Evolutionary conservation across 2,329 filamentous ascomycete genomes (phyloP), one percentile per base, ranked within the genome.

Genomic region (Acarospora socialis): DNA sequence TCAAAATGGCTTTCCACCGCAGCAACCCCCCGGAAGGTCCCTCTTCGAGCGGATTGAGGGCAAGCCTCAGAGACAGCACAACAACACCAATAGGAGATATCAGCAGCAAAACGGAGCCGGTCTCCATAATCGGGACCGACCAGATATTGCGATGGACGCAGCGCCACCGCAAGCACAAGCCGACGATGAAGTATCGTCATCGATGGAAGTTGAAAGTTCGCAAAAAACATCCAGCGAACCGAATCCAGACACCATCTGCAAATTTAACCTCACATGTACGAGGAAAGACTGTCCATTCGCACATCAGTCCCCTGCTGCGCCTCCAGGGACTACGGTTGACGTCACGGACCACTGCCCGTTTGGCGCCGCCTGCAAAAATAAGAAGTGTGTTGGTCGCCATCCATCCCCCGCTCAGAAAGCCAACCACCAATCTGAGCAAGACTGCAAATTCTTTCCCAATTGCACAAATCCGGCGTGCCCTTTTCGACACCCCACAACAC

Each of bases 281-380:
- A 92, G 92, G 56, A 74, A 73, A 44, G 81, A 92, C 39, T 98
- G 90, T 60, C 79, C 77, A 43, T 98, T 83, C 53, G 90, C 83
- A 12, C 90, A 98, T 50, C 87, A 94, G 59, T 93, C 86, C 10
- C 84, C 90, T 2, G 84, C 81, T 2, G 86, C 87, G 19, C 79
- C 82, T 3, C 77, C 78, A 2, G 81, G 79, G 17, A 71, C 70
- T 2, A 68, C 75, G 0, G 66, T 95, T 36, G 90, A 95, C 53
- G 67, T 86, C 43, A 71, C 66, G 36, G 83, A 92, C 47, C 65
- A 69, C 12, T 98, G 90, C 61, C 70, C 70, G 12, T 95, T 81
- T 46, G 87, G 84, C 13, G 83, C 75, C 2, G 84, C 84, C 6
- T 98, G 90, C 72, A 92, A 90, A 60, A 98, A 95, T 65, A 70